Conservation (phyloP, 1,139 yeast species). For the Saccharomycopsis hybrid region DNA sequence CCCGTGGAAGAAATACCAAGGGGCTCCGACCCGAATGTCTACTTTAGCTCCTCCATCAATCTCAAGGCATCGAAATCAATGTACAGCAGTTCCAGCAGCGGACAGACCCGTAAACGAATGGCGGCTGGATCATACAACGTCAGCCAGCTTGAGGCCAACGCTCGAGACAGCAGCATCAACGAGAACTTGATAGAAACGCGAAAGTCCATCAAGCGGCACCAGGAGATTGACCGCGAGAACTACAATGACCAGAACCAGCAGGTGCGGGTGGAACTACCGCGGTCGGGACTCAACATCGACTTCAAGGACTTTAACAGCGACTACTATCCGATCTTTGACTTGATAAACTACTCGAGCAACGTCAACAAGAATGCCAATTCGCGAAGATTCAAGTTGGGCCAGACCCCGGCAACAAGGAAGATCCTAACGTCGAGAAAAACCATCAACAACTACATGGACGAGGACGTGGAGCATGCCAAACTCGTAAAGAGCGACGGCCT, state of each 20-base stretch:
- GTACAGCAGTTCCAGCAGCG: constrained; percentile 20
- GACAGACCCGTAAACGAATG: constrained; percentile 18
- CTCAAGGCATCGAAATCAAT: constrained; percentile 20
- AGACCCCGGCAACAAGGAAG: constrained; percentile 30
- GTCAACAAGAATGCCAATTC: constrained; percentile 25
- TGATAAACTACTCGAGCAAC: constrained; percentile 20
- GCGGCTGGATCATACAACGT: constrained; percentile 21
- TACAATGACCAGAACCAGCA: constrained; percentile 28
- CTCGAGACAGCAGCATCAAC: constrained; percentile 15
- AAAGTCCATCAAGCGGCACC: constrained; percentile 33
- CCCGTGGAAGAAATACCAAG: constrained; percentile 20
- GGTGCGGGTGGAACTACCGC: constrained; percentile 34
- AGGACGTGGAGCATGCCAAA: constrained; percentile 28
- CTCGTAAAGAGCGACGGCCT: constrained; percentile 21
- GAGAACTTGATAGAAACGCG: constrained; percentile 29
- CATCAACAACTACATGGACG: constrained; percentile 35
- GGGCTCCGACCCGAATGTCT: constrained; percentile 21
- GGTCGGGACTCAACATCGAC: constrained; percentile 26
- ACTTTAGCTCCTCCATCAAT: constrained; percentile 21
- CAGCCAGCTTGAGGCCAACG: constrained; percentile 20
- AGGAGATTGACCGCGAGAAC: constrained; percentile 36
- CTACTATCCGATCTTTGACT: constrained; percentile 21
- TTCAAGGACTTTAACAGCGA: constrained; percentile 22
- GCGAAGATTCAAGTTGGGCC: constrained; percentile 23
- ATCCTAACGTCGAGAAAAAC: constrained; percentile 35